A percentile compares a stretch with the other conserved stretches of the same genome.
phyloP scores from a whole-genome alignment of 1,284 basidiomycete genomes.

The Melanopsichium pennsylvanicum region DNA sequence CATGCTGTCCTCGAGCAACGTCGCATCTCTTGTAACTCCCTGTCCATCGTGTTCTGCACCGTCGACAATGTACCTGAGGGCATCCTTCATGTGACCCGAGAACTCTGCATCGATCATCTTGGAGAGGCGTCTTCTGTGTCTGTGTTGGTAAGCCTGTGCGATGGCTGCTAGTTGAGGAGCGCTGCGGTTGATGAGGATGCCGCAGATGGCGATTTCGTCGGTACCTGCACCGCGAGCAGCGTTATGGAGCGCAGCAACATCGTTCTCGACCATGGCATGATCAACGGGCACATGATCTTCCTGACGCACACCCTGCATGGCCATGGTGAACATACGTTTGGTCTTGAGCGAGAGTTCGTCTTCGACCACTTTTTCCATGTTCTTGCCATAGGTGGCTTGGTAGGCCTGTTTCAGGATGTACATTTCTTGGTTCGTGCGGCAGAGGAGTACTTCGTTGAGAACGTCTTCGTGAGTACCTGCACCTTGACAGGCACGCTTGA shows the following conservation, averaged over 20 bases:
- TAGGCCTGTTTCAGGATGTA: conserved; percentile 61
- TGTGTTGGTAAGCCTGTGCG: conserved; percentile 53
- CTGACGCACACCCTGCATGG: conserved; percentile 54
- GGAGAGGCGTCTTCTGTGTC: conserved; percentile 43
- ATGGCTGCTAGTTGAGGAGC: conserved; percentile 59
- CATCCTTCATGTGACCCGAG: conserved; percentile 61
- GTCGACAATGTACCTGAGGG: conserved; percentile 60
- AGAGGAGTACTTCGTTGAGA: conserved; percentile 63
- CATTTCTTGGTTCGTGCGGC: conserved; percentile 60
- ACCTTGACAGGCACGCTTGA: conserved; percentile 60
- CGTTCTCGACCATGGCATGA: conserved; percentile 39
- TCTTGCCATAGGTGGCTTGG: conserved; percentile 50
- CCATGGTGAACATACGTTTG: conserved; percentile 60
- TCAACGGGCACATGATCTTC: conserved; percentile 54
- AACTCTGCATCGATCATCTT: conserved; percentile 59
- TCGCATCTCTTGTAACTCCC: conserved; percentile 61
- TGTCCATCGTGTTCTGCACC: conserved; percentile 59
- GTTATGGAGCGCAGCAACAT: conserved; percentile 36
- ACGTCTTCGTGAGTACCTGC: conserved; percentile 63
- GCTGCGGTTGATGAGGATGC: conserved; percentile 62
- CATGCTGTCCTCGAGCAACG: conserved; percentile 61
- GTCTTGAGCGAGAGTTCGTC: conserved; percentile 64
- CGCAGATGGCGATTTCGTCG: conserved; percentile 60
- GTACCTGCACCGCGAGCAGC: conserved; percentile 51
- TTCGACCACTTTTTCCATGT: conserved; percentile 61